A percentile compares a stretch with the other conserved stretches of the same genome.
Evolutionary conservation across 495 filamentous ascomycete species (phyloP).

Genomic region (Hypoxylon subgilvum): DNA sequence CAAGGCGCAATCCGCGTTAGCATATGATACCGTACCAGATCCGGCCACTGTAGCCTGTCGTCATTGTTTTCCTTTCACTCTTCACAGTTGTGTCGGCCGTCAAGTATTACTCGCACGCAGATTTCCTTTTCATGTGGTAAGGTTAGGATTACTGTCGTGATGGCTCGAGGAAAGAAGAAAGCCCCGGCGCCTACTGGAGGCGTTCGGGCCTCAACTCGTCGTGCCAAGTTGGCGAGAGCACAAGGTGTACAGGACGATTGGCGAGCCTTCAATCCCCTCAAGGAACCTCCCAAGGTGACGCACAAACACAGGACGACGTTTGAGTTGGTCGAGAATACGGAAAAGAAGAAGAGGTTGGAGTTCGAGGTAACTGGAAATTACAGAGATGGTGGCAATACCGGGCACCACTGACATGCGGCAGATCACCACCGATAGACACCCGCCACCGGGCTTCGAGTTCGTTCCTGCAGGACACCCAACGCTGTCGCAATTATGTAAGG

Average conservation of each 20-base stretch:
- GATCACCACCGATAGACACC: constrained; percentile 51
- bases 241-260: constrained; percentile 29
- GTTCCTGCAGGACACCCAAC: constrained; percentile 81
- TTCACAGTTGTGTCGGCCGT: too few species aligned
- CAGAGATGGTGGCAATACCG: constrained; percentile 5
- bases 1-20: constrained; percentile 16
- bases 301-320: constrained; percentile 61
- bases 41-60: constrained; percentile 35
- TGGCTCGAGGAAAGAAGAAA: constrained; percentile 42
- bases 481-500: constrained; percentile 78
- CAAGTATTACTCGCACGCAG: constrained; percentile 29
- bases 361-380: constrained; percentile 50
- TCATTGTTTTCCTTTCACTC: constrained; percentile 21
- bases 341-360: constrained; percentile 63
- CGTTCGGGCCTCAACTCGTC: constrained; percentile 27
- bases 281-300: constrained; percentile 49
- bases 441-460: constrained; percentile 82
- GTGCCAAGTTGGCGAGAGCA: constrained; percentile 37
- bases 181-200: constrained; percentile 32
- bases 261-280: constrained; percentile 38
- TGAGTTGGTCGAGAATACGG: constrained; percentile 60
- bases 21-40: constrained; percentile 25
- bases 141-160: constrained; percentile 40
- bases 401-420: constrained; percentile 42
- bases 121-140: constrained; percentile 38